Percentiles rank a stretch among this genome's conserved stretches.
Conservation (phyloP, 306 rosid genomes). For the Sesbania bispinosa region DNA sequence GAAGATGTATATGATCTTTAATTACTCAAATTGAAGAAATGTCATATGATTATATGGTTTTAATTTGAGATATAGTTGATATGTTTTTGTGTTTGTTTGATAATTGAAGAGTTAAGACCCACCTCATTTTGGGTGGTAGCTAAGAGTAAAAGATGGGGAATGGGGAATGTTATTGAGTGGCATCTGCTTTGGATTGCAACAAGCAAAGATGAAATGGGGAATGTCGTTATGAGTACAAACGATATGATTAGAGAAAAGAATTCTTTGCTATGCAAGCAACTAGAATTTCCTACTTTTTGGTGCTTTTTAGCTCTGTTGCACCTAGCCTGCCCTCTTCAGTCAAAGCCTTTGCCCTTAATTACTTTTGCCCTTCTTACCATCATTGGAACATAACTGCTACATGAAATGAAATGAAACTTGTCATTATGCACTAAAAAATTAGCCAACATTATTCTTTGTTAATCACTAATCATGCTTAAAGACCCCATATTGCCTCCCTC, state of each 20-base stretch:
- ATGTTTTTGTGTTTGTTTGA: neutral
- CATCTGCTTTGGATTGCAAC: conserved; percentile 35
- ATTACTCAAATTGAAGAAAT: neutral
- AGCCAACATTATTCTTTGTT: conserved; percentile 19
- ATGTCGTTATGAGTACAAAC: conserved; percentile 44
- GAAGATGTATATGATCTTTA: neutral
- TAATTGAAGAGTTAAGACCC: conserved; percentile 10
- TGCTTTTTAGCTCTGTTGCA: conserved; percentile 29
- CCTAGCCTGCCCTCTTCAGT: conserved; percentile 34
- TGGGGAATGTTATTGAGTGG: conserved; percentile 24
- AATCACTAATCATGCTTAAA: conserved; percentile 31
- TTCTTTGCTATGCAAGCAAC: conserved; percentile 52
- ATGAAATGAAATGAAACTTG: conserved; percentile 30
- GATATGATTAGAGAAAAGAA: conserved; percentile 48
- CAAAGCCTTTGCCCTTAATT: conserved; percentile 32
- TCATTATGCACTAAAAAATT: conserved; percentile 34
- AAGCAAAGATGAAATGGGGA: conserved; percentile 40
- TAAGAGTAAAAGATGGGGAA: conserved; percentile 26
- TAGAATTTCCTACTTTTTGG: conserved; percentile 42
- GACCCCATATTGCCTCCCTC: conserved; percentile 12
- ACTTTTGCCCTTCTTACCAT: conserved; percentile 32
- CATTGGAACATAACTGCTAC: conserved; percentile 60
- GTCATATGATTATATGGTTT: neutral
- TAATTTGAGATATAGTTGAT: conserved; percentile 5
- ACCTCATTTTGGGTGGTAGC: conserved; percentile 31